Evolutionary conservation across 495 filamentous ascomycete species (phyloP).

Genomic region (Trichoderma orchidacearum): DNA sequence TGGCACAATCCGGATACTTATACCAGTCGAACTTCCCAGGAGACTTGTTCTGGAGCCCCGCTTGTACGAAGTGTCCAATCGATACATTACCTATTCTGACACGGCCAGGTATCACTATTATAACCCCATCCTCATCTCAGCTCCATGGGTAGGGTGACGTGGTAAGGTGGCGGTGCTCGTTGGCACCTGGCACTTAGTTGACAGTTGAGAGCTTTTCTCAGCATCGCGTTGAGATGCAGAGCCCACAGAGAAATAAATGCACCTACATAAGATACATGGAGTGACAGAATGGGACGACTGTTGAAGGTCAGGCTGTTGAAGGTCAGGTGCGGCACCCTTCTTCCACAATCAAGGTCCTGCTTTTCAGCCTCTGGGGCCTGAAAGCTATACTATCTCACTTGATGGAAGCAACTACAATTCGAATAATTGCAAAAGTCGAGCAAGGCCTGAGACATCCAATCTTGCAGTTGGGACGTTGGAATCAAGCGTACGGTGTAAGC

Average conservation of each 20-base stretch:
- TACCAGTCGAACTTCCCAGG: conserved; percentile 1
- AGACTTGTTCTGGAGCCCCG: neutral
- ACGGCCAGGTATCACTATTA: neutral
- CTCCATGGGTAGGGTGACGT: neutral
- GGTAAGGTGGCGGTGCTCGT: neutral
- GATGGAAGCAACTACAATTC: neutral
- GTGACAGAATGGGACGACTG: neutral
- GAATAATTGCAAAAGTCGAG: neutral
- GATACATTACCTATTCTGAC: neutral
- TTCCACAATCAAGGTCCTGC: neutral
- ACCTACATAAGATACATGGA: too few species aligned
- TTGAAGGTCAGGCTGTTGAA: too few species aligned
- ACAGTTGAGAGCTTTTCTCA: neutral
- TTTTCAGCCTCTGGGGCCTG: neutral
- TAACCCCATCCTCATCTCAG: neutral
- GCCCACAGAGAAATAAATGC: neutral
- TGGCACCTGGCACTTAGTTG: neutral
- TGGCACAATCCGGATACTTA: conserved; percentile 2
- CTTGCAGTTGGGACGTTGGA: neutral
- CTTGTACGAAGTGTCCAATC: conserved; percentile 8
- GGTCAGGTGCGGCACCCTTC: neutral
- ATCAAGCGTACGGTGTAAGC: too few species aligned
- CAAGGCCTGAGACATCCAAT: neutral
- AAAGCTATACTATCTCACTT: neutral
- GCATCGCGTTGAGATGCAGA: neutral